Percentiles rank a stretch among this genome's conserved stretches.
These are phyloP conservation scores for Leishmania mexicana DNA, from an alignment of 208 protist species.

Conservation along the genomic window DNA sequence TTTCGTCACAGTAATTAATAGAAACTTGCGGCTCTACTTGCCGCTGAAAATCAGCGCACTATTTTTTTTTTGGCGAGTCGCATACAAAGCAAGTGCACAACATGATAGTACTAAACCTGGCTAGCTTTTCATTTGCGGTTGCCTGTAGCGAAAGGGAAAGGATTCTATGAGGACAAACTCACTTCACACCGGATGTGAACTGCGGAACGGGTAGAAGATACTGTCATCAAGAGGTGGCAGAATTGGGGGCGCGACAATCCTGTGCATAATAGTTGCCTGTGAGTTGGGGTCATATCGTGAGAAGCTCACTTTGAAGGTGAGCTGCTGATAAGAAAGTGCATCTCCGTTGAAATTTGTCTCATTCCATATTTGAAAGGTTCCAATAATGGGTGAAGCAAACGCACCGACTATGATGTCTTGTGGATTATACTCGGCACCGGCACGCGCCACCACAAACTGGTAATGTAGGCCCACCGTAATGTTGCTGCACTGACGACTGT, in stretches of 20 bases:
- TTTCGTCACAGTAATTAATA: neutral
- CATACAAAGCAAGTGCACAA: neutral
- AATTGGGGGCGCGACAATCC: slow-evolving; percentile 63
- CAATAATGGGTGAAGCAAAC: slow-evolving; percentile 59
- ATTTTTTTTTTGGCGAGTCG: neutral
- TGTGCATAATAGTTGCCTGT: slow-evolving; percentile 45
- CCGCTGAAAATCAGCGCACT: neutral
- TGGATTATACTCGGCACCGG: slow-evolving; percentile 71
- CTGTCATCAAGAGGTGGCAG: slow-evolving; percentile 61
- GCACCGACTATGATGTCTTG: slow-evolving; percentile 79
- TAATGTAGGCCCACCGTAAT: slow-evolving; percentile 67
- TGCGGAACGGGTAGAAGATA: slow-evolving; percentile 81
- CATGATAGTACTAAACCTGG: neutral
- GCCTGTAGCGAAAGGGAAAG: neutral
- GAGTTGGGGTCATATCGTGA: slow-evolving; percentile 43
- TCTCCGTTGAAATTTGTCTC: slow-evolving; percentile 39
- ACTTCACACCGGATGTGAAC: slow-evolving; percentile 32
- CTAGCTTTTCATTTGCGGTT: neutral
- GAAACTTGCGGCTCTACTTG: no score
- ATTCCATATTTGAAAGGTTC: slow-evolving; percentile 59
- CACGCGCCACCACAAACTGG: slow-evolving; percentile 69
- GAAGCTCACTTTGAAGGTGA: slow-evolving; percentile 65
- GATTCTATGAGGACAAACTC: neutral
- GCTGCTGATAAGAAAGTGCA: slow-evolving; percentile 39
- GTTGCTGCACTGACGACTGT: slow-evolving; percentile 52